Conservation (phyloP, 176 grass and related monocot species). For the Dactylis glomerata region DNA sequence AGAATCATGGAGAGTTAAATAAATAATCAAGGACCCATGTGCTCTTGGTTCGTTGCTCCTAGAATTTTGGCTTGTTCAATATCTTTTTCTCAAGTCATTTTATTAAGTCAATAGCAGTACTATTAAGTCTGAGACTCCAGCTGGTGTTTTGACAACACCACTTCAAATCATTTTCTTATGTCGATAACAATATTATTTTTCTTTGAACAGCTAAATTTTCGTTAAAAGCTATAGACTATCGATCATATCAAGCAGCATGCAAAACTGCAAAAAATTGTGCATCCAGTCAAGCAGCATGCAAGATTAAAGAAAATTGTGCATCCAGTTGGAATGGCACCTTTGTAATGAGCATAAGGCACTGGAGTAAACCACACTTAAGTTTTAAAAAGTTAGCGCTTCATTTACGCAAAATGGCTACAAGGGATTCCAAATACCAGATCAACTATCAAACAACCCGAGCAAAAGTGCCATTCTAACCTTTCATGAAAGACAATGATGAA, state of each 20-base stretch:
- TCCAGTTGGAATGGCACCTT: background rate
- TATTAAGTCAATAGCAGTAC: background rate
- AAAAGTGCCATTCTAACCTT: slow-evolving; percentile 43
- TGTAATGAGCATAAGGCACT: background rate
- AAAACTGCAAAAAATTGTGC: background rate
- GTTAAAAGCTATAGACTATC: background rate
- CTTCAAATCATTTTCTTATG: background rate
- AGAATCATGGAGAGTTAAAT: background rate
- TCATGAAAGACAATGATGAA: slow-evolving; percentile 89
- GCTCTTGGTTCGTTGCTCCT: background rate
- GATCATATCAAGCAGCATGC: background rate
- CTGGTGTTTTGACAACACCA: background rate
- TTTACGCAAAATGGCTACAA: background rate
- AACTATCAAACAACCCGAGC: slow-evolving; percentile 27
- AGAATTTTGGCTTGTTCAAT: background rate
- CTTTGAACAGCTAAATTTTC: background rate
- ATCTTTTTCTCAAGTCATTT: background rate
- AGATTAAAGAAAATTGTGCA: background rate
- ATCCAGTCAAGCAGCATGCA: background rate
- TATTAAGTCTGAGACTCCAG: too few relatives aligned
- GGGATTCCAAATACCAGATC: background rate
- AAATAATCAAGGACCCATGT: background rate
- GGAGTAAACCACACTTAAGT: background rate
- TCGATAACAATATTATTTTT: background rate
- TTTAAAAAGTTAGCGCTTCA: background rate